These are phyloP conservation scores for Dysphania ambrosioides DNA, from an alignment of 148 eudicot genomes.

Conservation along the genomic window DNA sequence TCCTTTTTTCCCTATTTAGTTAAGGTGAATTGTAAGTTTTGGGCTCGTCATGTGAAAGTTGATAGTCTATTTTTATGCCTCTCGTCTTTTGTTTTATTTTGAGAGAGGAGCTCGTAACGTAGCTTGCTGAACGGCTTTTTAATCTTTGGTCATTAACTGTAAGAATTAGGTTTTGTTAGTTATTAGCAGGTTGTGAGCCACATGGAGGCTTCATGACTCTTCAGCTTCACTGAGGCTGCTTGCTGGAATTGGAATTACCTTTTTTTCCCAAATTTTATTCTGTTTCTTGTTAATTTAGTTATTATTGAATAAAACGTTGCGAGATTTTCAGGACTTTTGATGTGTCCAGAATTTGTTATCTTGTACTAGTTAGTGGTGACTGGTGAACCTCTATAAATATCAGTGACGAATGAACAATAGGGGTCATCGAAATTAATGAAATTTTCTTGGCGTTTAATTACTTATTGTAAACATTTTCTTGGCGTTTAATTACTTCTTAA, in stretches of 20 bases:
- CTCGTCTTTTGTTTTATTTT: not conserved
- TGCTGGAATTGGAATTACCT: not conserved
- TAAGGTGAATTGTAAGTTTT: not conserved
- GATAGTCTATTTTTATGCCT: not conserved
- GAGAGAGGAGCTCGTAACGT: too few relatives aligned
- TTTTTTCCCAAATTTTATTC: not conserved
- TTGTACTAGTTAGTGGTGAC: not conserved
- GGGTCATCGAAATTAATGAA: too few relatives aligned
- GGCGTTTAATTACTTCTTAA: too few relatives aligned
- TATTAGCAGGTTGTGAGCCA: not conserved
- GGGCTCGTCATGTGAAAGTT: constrained; percentile 3
- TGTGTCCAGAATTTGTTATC: not conserved
- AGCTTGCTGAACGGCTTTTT: not conserved
- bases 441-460: too few relatives aligned
- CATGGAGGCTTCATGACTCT: not conserved
- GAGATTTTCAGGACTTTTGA: not conserved
- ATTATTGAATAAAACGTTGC: not conserved
- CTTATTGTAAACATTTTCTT: too few relatives aligned
- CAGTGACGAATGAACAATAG: too few relatives aligned
- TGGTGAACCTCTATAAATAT: not conserved
- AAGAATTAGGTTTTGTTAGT: not conserved
- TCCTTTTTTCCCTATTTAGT: not conserved
- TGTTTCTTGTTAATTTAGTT: not conserved
- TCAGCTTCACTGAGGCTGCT: too few relatives aligned
- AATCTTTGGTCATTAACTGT: not conserved